These are phyloP conservation scores for Vigna trinervia DNA, from an alignment of 306 rosid species.

Conservation along the genomic window DNA sequence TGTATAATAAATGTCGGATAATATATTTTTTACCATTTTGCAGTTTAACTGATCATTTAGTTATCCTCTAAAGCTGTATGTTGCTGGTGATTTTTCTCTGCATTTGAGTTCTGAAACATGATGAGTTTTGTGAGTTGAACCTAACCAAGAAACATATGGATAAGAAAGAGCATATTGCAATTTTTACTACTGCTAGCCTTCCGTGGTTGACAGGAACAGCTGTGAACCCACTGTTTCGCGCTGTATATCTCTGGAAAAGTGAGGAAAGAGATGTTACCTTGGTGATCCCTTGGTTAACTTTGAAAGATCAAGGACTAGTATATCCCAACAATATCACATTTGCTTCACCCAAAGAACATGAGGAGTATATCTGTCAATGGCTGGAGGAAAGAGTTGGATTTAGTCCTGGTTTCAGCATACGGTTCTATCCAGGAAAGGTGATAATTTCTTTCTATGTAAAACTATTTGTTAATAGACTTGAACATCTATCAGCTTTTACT, in stretches of 20 bases:
- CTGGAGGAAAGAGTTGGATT: conserved; percentile 83
- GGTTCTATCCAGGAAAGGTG: conserved; percentile 88
- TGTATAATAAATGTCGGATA: conserved; percentile 11
- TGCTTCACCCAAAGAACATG: conserved; percentile 71
- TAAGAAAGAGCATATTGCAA: conserved; percentile 74
- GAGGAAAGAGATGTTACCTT: conserved; percentile 74
- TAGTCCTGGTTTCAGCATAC: conserved; percentile 57
- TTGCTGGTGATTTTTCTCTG: conserved; percentile 34
- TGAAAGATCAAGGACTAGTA: conserved; percentile 73
- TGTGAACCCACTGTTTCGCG: conserved; percentile 94
- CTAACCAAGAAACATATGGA: conserved; percentile 59
- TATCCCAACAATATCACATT: conserved; percentile 81
- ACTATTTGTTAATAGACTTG: conserved; percentile 8
- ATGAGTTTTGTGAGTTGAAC: conserved; percentile 34
- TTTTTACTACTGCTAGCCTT: conserved; percentile 97
- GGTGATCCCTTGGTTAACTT: conserved; percentile 91
- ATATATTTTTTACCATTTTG: conserved; percentile 19
- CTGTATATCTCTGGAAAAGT: conserved; percentile 75
- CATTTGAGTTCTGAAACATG: conserved; percentile 25
- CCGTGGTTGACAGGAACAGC: conserved; percentile 99
- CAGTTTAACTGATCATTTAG: conserved; percentile 30
- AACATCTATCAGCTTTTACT: conserved; percentile 25
- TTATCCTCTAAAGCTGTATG: conserved; percentile 35
- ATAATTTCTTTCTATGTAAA: conserved; percentile 20
- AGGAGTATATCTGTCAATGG: conserved; percentile 77